Evolutionary conservation across 768 basidiomycete genomes (phyloP).

Genomic region (Cystofilobasidium bisporidii): DNA sequence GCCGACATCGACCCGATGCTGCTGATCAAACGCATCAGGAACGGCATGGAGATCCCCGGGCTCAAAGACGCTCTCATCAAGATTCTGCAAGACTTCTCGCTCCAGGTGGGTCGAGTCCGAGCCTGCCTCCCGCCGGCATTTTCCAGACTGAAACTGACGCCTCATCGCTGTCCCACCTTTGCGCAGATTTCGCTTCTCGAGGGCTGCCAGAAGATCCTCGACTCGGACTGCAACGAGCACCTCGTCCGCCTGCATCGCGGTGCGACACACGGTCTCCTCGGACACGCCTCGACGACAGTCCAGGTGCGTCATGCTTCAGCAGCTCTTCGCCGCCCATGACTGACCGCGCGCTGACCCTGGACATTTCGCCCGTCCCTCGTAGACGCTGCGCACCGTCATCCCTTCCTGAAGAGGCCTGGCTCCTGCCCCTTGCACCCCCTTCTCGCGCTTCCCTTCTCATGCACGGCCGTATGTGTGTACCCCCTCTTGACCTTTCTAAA

Average conservation of each 20-base stretch:
- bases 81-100: slow-evolving; percentile 90
- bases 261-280: slow-evolving; percentile 70
- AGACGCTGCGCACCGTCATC: neutral
- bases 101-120: slow-evolving; percentile 46
- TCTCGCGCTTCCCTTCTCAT: too few species aligned
- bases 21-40: slow-evolving; percentile 85
- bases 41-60: slow-evolving; percentile 91
- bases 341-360: neutral
- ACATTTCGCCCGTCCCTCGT: neutral
- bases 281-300: slow-evolving; percentile 50
- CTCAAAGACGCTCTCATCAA: slow-evolving; percentile 90
- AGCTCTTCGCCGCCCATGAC: neutral
- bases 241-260: slow-evolving; percentile 58
- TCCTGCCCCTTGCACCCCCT: too few species aligned
- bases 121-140: too few species aligned
- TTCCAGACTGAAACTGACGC: too few species aligned
- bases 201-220: slow-evolving; percentile 77
- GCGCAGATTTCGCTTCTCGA: slow-evolving; percentile 72
- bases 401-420: neutral
- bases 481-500: too few species aligned
- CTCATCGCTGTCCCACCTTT: neutral
- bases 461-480: too few species aligned
- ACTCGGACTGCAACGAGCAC: slow-evolving; percentile 69
- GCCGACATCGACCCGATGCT: slow-evolving; percentile 92
- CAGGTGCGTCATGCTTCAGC: slow-evolving; percentile 26